Conservation (phyloP, 2,329 filamentous ascomycete species). For the Metarhizium sp. region DNA sequence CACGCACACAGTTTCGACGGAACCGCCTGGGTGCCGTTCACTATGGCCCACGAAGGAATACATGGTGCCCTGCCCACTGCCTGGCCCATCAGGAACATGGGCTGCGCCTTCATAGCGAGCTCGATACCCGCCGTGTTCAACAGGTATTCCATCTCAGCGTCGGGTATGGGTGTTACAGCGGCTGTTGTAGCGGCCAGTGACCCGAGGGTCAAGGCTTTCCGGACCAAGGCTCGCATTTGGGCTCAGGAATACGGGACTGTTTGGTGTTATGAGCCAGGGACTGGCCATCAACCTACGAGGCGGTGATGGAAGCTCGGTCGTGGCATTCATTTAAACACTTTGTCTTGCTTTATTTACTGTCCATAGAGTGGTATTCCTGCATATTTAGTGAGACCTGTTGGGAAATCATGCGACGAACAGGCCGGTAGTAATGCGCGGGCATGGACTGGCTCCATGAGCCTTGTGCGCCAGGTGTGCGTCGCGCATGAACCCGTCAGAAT, state of each 20-base stretch:
- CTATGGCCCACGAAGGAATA: constrained; percentile 41
- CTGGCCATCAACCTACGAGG: neutral
- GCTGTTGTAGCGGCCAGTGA: constrained; percentile 6
- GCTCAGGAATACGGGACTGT: neutral
- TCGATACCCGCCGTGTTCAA: constrained; percentile 17
- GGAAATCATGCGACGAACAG: neutral
- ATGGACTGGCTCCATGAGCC: neutral
- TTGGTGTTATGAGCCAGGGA: neutral
- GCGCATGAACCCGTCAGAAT: neutral
- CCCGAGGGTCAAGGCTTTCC: neutral
- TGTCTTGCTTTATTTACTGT: neutral
- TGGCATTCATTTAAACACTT: neutral
- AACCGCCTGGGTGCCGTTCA: constrained; percentile 31
- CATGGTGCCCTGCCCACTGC: constrained; percentile 25
- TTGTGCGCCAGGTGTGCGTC: neutral
- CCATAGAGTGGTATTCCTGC: neutral
- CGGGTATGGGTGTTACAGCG: constrained; percentile 17
- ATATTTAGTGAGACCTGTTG: neutral
- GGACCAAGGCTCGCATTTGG: neutral
- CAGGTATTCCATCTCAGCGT: constrained; percentile 17
- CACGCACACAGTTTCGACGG: constrained; percentile 27
- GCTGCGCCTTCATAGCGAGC: constrained; percentile 19
- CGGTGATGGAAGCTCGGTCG: neutral
- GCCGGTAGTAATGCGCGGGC: neutral
- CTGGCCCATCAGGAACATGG: constrained; percentile 26